Evolutionary conservation across 192 early-diverging fungal genomes (phyloP).

Genomic region (Rhizophagus sp.): DNA sequence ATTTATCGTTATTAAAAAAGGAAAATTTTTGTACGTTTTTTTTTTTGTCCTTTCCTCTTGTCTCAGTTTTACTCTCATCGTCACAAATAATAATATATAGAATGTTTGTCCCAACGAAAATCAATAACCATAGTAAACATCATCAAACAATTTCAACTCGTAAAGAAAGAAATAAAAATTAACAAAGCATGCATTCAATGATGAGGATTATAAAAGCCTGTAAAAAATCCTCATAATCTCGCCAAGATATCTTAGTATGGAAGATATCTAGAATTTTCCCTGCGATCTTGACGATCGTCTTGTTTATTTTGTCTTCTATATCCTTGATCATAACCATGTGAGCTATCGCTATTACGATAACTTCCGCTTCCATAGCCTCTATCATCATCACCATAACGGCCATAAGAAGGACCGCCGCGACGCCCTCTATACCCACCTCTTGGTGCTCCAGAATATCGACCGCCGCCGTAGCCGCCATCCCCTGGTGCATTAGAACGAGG

Average conservation of each 20-base stretch:
- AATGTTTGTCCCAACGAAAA: conserved; percentile 2
- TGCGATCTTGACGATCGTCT: conserved; percentile 34
- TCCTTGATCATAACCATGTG: conserved; percentile 36
- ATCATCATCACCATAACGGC: conserved; percentile 45
- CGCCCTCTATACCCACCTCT: conserved; percentile 44
- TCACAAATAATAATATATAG: not conserved
- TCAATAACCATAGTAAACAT: not conserved
- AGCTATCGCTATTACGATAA: conserved; percentile 34
- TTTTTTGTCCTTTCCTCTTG: not conserved
- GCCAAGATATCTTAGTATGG: conserved; percentile 10
- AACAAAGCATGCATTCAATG: conserved; percentile 8
- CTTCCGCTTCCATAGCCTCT: conserved; percentile 31
- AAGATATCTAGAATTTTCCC: conserved; percentile 21
- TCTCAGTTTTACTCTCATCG: not conserved
- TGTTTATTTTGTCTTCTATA: conserved; percentile 35
- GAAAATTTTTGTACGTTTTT: not conserved
- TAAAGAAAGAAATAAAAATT: conserved; percentile 1
- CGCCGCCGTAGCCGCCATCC: conserved; percentile 32
- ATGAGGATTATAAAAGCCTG: not conserved
- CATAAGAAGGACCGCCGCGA: conserved; percentile 37
- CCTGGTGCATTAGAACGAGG: conserved; percentile 50
- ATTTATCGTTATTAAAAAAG: not conserved
- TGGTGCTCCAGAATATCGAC: conserved; percentile 35
- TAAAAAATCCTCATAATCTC: not conserved
- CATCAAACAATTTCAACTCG: not conserved